Evolutionary conservation across 768 basidiomycete species (phyloP).

Genomic region (Kwoniella pini): DNA sequence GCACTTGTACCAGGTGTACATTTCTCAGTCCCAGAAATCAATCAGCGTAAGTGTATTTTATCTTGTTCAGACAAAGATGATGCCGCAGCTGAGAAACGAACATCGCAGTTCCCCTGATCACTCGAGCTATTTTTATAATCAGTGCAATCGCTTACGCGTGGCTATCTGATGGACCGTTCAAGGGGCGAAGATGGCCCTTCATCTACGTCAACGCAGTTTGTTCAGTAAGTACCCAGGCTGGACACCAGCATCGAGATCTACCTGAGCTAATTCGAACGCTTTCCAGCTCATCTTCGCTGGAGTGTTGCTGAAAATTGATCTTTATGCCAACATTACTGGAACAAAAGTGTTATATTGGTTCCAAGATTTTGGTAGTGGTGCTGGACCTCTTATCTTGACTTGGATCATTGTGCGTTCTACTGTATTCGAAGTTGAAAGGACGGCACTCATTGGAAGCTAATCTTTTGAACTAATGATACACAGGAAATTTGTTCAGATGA

Average conservation of each 20-base stretch:
- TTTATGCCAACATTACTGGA: conserved; percentile 24
- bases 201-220: conserved; percentile 12
- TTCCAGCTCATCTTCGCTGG: conserved; percentile 19
- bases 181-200: conserved; percentile 36
- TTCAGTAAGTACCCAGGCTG: neutral
- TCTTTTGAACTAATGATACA: neutral
- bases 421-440: no score
- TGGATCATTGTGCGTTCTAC: conserved; percentile 37
- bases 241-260: neutral
- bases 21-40: conserved; percentile 35
- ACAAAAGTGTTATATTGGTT: conserved; percentile 31
- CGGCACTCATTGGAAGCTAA: no score
- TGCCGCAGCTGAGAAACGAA: neutral
- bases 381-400: conserved; percentile 33
- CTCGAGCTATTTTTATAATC: conserved; percentile 26
- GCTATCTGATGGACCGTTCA: conserved; percentile 37
- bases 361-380: conserved; percentile 18
- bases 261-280: neutral
- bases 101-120: conserved; percentile 20
- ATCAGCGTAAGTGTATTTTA: conserved; percentile 17
- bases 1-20: conserved; percentile 25
- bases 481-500: conserved; percentile 28
- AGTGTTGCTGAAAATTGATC: conserved; percentile 6
- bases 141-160: conserved; percentile 28
- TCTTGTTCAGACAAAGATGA: neutral